Evolutionary conservation across 2,329 filamentous ascomycete species (phyloP).

Genomic region (Mycocentrospora acerina): DNA sequence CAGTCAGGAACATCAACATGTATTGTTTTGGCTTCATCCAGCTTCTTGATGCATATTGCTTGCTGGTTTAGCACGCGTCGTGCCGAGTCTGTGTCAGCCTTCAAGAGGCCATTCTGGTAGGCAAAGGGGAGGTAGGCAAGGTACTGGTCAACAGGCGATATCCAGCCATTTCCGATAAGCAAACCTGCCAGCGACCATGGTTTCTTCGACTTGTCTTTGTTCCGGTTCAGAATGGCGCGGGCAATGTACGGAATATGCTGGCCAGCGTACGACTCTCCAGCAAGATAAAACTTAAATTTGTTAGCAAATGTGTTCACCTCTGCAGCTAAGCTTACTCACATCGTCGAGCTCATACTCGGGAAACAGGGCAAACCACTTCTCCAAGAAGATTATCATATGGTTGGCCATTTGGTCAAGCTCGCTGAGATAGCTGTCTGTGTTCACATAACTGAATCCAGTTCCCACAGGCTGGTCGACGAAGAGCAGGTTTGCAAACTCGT

Average conservation of each 20-base stretch:
- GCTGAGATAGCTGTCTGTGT: slow-evolving; percentile 81
- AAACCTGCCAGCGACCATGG: slow-evolving; percentile 81
- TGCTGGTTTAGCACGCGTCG: slow-evolving; percentile 69
- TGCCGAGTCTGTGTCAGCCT: slow-evolving; percentile 64
- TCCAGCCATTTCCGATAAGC: slow-evolving; percentile 97
- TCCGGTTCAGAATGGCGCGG: slow-evolving; percentile 84
- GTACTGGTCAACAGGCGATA: slow-evolving; percentile 88
- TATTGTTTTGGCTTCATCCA: slow-evolving; percentile 60
- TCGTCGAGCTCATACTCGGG: slow-evolving; percentile 91
- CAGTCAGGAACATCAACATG: slow-evolving; percentile 70
- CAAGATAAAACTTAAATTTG: slow-evolving; percentile 74
- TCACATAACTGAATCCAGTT: slow-evolving; percentile 93
- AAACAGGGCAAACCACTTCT: slow-evolving; percentile 88
- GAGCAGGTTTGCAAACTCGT: slow-evolving; percentile 94
- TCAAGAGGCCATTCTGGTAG: slow-evolving; percentile 72
- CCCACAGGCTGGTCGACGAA: slow-evolving; percentile 98
- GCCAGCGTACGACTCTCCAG: slow-evolving; percentile 94
- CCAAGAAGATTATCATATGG: slow-evolving; percentile 84
- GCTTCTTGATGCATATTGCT: slow-evolving; percentile 63
- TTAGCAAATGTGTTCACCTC: slow-evolving; percentile 13
- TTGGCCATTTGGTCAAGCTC: slow-evolving; percentile 87
- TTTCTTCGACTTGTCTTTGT: slow-evolving; percentile 58
- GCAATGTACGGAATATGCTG: slow-evolving; percentile 98
- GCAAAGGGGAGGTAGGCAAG: slow-evolving; percentile 80
- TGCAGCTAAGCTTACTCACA: slow-evolving; percentile 57